phyloP scores from a whole-genome alignment of 768 basidiomycete genomes.

The Pleurotus tuber-regium region DNA sequence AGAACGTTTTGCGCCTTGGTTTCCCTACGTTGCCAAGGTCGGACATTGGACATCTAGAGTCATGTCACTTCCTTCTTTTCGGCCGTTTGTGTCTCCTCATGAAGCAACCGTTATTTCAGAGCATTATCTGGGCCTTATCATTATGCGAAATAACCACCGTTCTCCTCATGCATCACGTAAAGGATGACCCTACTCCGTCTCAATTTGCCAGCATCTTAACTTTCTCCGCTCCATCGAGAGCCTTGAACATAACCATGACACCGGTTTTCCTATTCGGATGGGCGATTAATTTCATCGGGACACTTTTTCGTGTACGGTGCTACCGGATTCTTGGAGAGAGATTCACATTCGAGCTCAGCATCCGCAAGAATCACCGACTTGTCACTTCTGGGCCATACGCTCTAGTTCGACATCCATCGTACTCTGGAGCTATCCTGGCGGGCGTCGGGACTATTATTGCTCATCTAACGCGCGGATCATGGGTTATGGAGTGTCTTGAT shows the following conservation, averaged over 20 bases:
- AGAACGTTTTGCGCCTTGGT: constrained; percentile 1
- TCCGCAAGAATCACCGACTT: constrained; percentile 32
- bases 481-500: constrained; percentile 25
- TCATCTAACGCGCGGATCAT: constrained; percentile 28
- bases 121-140: not conserved
- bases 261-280: constrained; percentile 28
- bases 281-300: constrained; percentile 23
- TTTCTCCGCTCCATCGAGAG: constrained; percentile 12
- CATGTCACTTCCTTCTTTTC: constrained; percentile 9
- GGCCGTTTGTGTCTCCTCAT: no score
- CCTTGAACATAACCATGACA: constrained; percentile 16
- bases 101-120: no score
- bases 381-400: constrained; percentile 38
- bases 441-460: constrained; percentile 28
- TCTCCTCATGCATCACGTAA: not conserved
- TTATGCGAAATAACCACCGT: not conserved
- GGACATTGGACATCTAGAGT: constrained; percentile 1
- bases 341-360: constrained; percentile 40
- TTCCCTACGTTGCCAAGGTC: not conserved
- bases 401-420: constrained; percentile 39
- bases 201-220: constrained; percentile 6
- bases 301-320: constrained; percentile 32
- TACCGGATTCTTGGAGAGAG: constrained; percentile 33
- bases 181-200: not conserved
- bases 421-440: constrained; percentile 25